These are phyloP conservation scores for Usnea hakonensis DNA, from an alignment of 495 filamentous ascomycete genomes.

Conservation along the genomic window DNA sequence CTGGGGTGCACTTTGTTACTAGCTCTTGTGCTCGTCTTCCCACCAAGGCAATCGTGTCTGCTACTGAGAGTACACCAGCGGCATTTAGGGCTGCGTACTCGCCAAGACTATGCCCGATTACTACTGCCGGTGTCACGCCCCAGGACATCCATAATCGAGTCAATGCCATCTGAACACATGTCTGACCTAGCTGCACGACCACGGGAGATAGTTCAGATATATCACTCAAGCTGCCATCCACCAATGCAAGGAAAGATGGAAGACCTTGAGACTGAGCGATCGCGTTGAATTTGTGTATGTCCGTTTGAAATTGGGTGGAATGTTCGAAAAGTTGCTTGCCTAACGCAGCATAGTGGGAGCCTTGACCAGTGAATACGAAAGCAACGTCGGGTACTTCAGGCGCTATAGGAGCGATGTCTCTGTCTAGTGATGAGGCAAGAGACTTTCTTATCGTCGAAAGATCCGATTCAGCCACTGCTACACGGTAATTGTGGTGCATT, in stretches of 20 bases:
- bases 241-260: slow-evolving; percentile 56
- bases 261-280: slow-evolving; percentile 56
- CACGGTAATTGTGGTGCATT: slow-evolving; percentile 55
- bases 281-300: slow-evolving; percentile 51
- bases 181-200: slow-evolving; percentile 23
- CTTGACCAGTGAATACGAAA: slow-evolving; percentile 66
- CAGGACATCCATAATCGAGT: slow-evolving; percentile 62
- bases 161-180: slow-evolving; percentile 65
- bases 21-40: slow-evolving; percentile 60
- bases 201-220: slow-evolving; percentile 38
- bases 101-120: slow-evolving; percentile 66
- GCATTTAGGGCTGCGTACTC: slow-evolving; percentile 70
- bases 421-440: not conserved
- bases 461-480: slow-evolving; percentile 22
- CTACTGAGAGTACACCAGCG: slow-evolving; percentile 61
- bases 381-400: slow-evolving; percentile 39
- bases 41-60: slow-evolving; percentile 62
- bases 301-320: slow-evolving; percentile 24
- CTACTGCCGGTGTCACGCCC: slow-evolving; percentile 57
- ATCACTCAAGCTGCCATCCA: slow-evolving; percentile 40
- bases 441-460: slow-evolving; percentile 14
- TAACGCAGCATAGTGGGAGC: slow-evolving; percentile 45
- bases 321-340: slow-evolving; percentile 26
- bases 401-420: not conserved
- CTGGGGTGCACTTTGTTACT: slow-evolving; percentile 50